Evolutionary conservation across 805 yeast species (phyloP), one percentile per base, ranked within the genome.

Genomic region (Metschnikowia reukaufii): DNA sequence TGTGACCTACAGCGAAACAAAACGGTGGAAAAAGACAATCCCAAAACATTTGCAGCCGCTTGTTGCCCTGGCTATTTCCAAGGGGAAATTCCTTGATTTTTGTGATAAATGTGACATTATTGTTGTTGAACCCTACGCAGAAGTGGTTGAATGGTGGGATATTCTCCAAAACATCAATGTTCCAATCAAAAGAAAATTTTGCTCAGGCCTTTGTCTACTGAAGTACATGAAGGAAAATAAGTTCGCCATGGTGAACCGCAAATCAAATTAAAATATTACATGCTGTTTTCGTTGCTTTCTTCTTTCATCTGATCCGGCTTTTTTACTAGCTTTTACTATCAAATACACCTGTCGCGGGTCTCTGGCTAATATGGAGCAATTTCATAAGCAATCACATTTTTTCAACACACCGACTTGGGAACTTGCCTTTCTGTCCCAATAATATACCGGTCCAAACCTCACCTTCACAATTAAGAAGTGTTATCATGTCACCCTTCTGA

Each of bases 71-170:
- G 83, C 86, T 0, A 64, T 82, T n/a, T 71, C 75, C 23, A 75
- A 74, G 52, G 86, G 76, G 0, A 64, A 65, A 44, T 70, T 73
- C 54, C 73, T 74, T 13, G 84, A 81, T 48, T 65, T 71, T 0
- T 82, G 88, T 58, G 76, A 80, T 3, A 66, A 68, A 35, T 82
- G 88, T 60, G 62, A 68, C 6, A 48, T 61, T 4, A 65, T 73
- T n/a, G 67, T 76, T 3, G 74, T 81, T 6, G 82, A 81, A 45
- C 78, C 84, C 2, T 70, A 73, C 12, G 86, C 86, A 0, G 83
- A 82, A 54, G 71, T 76, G 1, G 58, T 76, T 50, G 87, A 82
- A 58, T 82, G 86, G 86, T 82, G 88, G 87, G 83, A 82, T 54
- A 68, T 81, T 39, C 68, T 76, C 41, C 74, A 69, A 32, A 76